Evolutionary conservation across 352 stramenopile species (phyloP).

Genomic region (Pythium phragmiticola): DNA sequence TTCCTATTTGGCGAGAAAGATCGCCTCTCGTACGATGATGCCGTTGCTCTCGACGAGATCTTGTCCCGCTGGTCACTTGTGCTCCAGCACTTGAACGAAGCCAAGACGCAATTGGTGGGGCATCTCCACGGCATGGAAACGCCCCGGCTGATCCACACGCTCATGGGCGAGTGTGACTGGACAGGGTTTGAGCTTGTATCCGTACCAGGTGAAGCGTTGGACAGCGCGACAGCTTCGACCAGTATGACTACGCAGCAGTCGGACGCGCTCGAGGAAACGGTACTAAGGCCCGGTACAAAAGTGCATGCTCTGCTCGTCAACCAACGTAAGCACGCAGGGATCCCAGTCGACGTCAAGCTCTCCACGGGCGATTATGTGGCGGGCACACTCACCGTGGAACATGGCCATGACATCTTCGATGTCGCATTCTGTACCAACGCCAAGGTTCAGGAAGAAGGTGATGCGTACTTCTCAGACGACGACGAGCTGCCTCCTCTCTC

Average conservation of each 20-base stretch:
- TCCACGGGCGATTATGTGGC: slow-evolving; percentile 33
- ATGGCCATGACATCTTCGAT: slow-evolving; percentile 38
- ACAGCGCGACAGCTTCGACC: not conserved
- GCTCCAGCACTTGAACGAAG: slow-evolving; percentile 46
- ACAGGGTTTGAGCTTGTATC: slow-evolving; percentile 50
- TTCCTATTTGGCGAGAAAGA: slow-evolving; percentile 55
- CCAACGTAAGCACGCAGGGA: slow-evolving; percentile 39
- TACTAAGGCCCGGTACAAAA: slow-evolving; percentile 29
- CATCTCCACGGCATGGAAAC: slow-evolving; percentile 63
- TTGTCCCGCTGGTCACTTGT: slow-evolving; percentile 55
- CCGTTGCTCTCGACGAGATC: slow-evolving; percentile 47
- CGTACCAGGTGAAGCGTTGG: not conserved
- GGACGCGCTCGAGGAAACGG: slow-evolving; percentile 13
- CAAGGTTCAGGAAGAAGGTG: slow-evolving; percentile 38
- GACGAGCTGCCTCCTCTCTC: slow-evolving; percentile 38
- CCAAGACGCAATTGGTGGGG: slow-evolving; percentile 57
- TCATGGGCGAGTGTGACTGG: slow-evolving; percentile 70
- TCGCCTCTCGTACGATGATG: slow-evolving; percentile 43
- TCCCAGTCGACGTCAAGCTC: slow-evolving; percentile 47
- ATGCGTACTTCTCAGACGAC: slow-evolving; percentile 40
- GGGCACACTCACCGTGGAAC: slow-evolving; percentile 47
- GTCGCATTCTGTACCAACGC: slow-evolving; percentile 41
- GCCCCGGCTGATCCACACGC: slow-evolving; percentile 45
- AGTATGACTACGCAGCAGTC: not conserved
- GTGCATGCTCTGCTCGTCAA: slow-evolving; percentile 37